phyloP scores from a whole-genome alignment of 345 rosid species.

The Gossypium anomalum region DNA sequence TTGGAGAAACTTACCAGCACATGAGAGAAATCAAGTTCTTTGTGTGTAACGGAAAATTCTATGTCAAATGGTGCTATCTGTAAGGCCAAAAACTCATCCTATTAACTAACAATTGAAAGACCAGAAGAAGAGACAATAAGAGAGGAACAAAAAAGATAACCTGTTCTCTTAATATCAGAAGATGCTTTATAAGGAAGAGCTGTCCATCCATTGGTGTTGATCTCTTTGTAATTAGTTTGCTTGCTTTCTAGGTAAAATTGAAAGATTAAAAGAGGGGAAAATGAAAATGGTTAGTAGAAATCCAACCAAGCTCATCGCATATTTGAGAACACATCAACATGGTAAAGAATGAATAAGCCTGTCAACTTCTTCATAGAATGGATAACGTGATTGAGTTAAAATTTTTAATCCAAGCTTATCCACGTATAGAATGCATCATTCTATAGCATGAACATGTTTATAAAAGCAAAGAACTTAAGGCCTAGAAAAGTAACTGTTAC shows the following conservation, averaged over 20 bases:
- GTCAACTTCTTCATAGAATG: background rate
- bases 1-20: constrained; percentile 68
- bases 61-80: constrained; percentile 98
- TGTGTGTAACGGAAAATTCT: constrained; percentile 89
- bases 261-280: background rate
- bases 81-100: constrained; percentile 14
- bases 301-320: background rate
- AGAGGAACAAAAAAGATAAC: constrained; percentile 32
- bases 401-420: constrained; percentile 6
- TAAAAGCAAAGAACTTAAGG: background rate
- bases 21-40: constrained; percentile 98
- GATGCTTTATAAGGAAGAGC: constrained; percentile 91
- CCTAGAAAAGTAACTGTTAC: background rate
- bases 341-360: background rate
- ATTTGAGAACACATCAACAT: background rate
- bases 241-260: constrained; percentile 67
- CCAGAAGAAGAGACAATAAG: constrained; percentile 17
- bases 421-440: background rate
- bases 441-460: background rate
- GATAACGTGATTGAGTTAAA: background rate
- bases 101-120: background rate
- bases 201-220: constrained; percentile 87
- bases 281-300: constrained; percentile 8
- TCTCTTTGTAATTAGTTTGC: constrained; percentile 75
- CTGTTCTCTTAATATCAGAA: constrained; percentile 92